Evolutionary conservation across 2,329 filamentous ascomycete genomes (phyloP), one percentile per base, ranked within the genome.

Genomic region (Talaromyces sp.): DNA sequence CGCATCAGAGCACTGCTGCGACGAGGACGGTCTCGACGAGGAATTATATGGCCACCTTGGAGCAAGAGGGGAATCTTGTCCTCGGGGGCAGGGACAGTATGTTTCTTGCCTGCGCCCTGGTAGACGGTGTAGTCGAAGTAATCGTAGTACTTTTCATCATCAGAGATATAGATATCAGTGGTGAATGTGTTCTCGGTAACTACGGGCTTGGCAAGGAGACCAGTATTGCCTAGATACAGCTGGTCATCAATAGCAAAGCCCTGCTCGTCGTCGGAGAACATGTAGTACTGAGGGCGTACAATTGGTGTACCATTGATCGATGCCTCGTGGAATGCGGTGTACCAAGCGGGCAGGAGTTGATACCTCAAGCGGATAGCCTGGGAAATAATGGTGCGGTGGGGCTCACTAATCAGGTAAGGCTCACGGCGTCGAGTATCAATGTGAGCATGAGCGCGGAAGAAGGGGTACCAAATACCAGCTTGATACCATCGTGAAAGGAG

Each of bases 401-500:
- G 91, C 56, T 94, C 89, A 10, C 89, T 88, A 10, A 87, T 81
- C 52, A 97, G 80, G 70, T 97, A 99, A 3, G 94, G 94, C 76
- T 99, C 94, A 47, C 94, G 88, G 22, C 94, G 88, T 41, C 94
- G 90, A 35, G 94, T 89, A 68, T 99, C 94, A 55, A 97, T 97
- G 73, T 99, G 94, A 6, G 94, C 94, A 70, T 99, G 94, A 1
- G 86, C 94, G 56, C 94, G 90, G 88, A 97, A 96, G 80, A 97
- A 99, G 7, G 94, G 94, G 72, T 97, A 97, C 80, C 96, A 99
- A 51, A 90, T 90, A 57, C 94, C 94, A 30, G 92, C 86, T 74
- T 99, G 94, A 75, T 96, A 99, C 94, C 94, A 99, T 35, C 94
- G 86, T 10, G 90, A 89, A 63, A 96, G 82, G 19, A 99, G 83